phyloP scores from a whole-genome alignment of 1,284 basidiomycete genomes.

The Moesziomyces sp. region DNA sequence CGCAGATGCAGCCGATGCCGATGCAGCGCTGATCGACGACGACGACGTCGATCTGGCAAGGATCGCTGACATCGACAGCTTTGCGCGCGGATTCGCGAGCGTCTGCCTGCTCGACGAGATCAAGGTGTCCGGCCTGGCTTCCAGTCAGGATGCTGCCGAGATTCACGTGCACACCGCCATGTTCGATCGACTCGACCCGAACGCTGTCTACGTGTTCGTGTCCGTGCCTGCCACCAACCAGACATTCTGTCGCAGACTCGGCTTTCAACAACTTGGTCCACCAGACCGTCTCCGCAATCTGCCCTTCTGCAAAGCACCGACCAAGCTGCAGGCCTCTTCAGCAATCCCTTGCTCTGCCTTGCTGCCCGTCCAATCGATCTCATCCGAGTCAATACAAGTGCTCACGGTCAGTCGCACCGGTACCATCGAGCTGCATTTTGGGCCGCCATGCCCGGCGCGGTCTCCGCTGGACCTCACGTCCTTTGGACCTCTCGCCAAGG shows the following conservation, averaged over 20 bases:
- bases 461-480: conserved; percentile 19
- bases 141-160: not conserved
- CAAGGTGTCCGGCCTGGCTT: conserved; percentile 7
- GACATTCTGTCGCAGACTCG: conserved; percentile 34
- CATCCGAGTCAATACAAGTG: conserved; percentile 14
- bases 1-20: conserved; percentile 14
- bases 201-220: conserved; percentile 25
- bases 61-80: conserved; percentile 45
- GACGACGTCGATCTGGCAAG: conserved; percentile 21
- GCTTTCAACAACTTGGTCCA: conserved; percentile 17
- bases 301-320: conserved; percentile 29
- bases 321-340: conserved; percentile 12
- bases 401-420: conserved; percentile 9
- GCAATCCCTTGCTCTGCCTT: conserved; percentile 6
- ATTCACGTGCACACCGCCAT: conserved; percentile 14
- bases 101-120: conserved; percentile 56
- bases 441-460: conserved; percentile 16
- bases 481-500: conserved; percentile 8
- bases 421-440: conserved; percentile 22
- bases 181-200: conserved; percentile 9
- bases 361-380: conserved; percentile 5
- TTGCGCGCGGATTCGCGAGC: conserved; percentile 54
- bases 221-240: conserved; percentile 19
- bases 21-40: conserved; percentile 14
- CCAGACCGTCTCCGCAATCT: conserved; percentile 10